A percentile compares a stretch with the other conserved stretches of the same genome.
These are phyloP conservation scores for apple (Malus domestica) DNA, from an alignment of 306 rosid genomes.

Conservation along the genomic window ASM211411v1 NC_041790.1:18463001-18463500, in stretches of 20 bases:
- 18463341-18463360: neutral
- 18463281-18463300: too few relatives aligned
- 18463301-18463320: too few relatives aligned
- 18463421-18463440: neutral
- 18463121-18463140: constrained; percentile 61
- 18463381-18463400: neutral
- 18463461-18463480: neutral
- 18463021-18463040: neutral
- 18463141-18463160: neutral
- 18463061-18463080: neutral
- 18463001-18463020: neutral
- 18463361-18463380: neutral
- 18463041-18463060: neutral
- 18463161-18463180: neutral
- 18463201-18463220: neutral
- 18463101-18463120: constrained; percentile 28
- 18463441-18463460: neutral
- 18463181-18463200: neutral
- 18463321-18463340: neutral
- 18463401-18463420: neutral
- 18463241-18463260: neutral
- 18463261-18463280: neutral
- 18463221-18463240: neutral
- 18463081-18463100: neutral
- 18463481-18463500: neutral